Evolutionary conservation across 768 basidiomycete species (phyloP).

Genomic region (Epithele typhae): DNA sequence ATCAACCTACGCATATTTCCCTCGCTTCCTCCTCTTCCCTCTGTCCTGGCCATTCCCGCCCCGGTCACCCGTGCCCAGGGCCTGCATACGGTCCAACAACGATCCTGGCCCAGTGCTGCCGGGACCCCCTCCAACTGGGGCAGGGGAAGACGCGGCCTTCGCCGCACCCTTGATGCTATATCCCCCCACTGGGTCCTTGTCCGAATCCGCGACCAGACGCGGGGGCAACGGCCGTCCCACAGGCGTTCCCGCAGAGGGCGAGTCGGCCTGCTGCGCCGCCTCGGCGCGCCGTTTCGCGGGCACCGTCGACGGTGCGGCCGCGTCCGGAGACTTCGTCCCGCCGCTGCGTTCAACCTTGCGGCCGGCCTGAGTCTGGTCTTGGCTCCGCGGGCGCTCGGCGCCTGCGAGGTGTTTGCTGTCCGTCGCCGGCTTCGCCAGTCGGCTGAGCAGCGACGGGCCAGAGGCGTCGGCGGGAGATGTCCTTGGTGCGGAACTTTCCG

Average conservation of each 20-base stretch:
- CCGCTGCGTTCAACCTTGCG: not conserved
- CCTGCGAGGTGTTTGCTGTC: conserved; percentile 6
- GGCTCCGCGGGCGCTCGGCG: not conserved
- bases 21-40: conserved; percentile 2
- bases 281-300: conserved; percentile 20
- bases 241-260: too few species aligned
- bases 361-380: not conserved
- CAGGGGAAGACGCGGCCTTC: conserved; percentile 14
- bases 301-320: conserved; percentile 11
- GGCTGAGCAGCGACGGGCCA: conserved; percentile 17
- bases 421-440: conserved; percentile 11
- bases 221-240: not conserved
- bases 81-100: conserved; percentile 10
- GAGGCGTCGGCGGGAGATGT: not conserved
- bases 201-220: conserved; percentile 15
- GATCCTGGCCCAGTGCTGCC: not conserved
- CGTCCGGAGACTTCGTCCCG: conserved; percentile 2
- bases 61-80: not conserved
- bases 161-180: conserved; percentile 56
- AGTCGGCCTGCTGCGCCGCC: not conserved
- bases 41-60: not conserved
- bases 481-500: not conserved
- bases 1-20: conserved; percentile 1
- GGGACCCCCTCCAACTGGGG: not conserved
- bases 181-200: conserved; percentile 36